Evolutionary conservation across 345 rosid genomes (phyloP).

Genomic region (Linum trigynum): DNA sequence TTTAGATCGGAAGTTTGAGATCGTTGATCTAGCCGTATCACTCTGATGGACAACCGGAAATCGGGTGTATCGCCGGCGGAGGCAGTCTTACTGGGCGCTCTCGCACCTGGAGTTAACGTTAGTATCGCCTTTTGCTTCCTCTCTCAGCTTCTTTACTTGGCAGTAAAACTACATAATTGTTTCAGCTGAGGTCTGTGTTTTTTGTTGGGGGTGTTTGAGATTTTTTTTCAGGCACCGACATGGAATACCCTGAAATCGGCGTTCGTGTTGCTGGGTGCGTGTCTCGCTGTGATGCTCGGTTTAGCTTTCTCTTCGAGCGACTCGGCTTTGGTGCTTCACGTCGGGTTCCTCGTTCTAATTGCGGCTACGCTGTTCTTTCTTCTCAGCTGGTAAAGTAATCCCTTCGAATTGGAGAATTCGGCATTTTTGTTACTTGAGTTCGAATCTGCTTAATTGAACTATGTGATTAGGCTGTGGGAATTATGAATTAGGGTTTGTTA

Average conservation of each 20-base stretch:
- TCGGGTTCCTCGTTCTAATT: conserved; percentile 58
- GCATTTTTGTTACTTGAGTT: too few relatives aligned
- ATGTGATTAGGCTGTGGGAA: too few relatives aligned
- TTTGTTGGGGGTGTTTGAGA: too few relatives aligned
- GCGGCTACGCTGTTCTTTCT: conserved; percentile 66
- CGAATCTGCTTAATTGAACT: too few relatives aligned
- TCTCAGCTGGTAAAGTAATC: conserved; percentile 54
- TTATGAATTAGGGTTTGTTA: too few relatives aligned
- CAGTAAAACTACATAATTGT: neutral
- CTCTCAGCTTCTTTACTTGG: neutral
- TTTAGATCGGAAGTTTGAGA: neutral
- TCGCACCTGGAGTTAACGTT: conserved; percentile 84
- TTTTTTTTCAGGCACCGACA: conserved; percentile 57
- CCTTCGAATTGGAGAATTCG: neutral
- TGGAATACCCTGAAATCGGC: conserved; percentile 71
- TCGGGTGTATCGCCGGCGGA: conserved; percentile 34
- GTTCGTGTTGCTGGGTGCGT: conserved; percentile 59
- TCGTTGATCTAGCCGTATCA: conserved; percentile 1
- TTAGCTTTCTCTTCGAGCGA: conserved; percentile 75
- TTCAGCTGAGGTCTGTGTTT: too few relatives aligned
- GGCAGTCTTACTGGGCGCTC: conserved; percentile 78
- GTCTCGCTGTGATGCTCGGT: conserved; percentile 69
- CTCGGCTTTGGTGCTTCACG: conserved; percentile 57
- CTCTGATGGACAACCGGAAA: conserved; percentile 18
- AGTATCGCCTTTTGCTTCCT: neutral